phyloP scores from a whole-genome alignment of 1,284 basidiomycete species.

The Somion occarium region DNA sequence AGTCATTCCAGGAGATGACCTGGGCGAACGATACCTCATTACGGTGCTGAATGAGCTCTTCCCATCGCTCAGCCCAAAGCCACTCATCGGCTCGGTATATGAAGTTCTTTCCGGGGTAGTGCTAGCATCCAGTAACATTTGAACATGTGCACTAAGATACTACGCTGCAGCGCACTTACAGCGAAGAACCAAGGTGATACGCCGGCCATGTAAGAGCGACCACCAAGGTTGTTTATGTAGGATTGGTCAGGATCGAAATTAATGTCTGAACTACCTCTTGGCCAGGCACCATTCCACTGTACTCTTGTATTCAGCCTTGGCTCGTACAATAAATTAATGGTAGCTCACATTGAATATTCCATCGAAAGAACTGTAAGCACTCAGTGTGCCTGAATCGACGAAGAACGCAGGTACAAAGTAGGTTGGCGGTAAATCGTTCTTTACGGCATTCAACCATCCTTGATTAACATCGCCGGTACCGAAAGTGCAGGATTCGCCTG shows the following conservation, averaged over 20 bases:
- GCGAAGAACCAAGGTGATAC: constrained; percentile 55
- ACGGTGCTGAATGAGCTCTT: constrained; percentile 46
- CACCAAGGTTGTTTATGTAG: constrained; percentile 24
- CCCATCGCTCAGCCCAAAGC: constrained; percentile 53
- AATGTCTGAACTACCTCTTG: constrained; percentile 23
- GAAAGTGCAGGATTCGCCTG: constrained; percentile 47
- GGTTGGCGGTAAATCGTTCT: constrained; percentile 18
- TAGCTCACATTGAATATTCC: constrained; percentile 22
- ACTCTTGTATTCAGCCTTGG: too few relatives aligned
- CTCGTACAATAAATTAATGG: background rate
- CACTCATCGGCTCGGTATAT: constrained; percentile 56
- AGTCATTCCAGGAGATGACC: constrained; percentile 61
- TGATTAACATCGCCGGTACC: constrained; percentile 29
- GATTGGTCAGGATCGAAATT: constrained; percentile 25
- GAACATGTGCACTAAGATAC: background rate
- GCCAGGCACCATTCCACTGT: constrained; percentile 23
- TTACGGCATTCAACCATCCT: constrained; percentile 31
- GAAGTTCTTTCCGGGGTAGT: constrained; percentile 59
- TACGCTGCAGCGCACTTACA: background rate
- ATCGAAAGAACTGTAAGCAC: constrained; percentile 25
- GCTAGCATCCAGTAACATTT: constrained; percentile 38
- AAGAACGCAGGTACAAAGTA: constrained; percentile 38
- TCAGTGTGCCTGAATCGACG: constrained; percentile 25
- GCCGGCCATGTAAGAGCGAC: constrained; percentile 28
- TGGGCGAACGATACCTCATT: constrained; percentile 44